Conservation (phyloP, 768 basidiomycete genomes). For the Jaapia argillacea region DNA sequence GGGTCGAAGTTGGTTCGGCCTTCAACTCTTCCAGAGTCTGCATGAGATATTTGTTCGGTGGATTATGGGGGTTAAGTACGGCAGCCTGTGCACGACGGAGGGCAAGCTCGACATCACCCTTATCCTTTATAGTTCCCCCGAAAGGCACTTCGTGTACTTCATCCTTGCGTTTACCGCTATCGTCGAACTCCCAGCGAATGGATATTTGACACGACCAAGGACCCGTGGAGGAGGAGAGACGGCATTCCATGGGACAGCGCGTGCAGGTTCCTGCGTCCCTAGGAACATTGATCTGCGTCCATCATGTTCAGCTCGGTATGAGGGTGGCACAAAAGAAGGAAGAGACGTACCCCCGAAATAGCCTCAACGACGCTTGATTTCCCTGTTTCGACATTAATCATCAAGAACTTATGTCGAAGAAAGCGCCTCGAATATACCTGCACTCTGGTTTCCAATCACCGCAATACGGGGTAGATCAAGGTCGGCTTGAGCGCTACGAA, state of each 20-base stretch:
- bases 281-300: conserved; percentile 33
- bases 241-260: conserved; percentile 52
- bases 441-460: conserved; percentile 64
- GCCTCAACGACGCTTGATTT: conserved; percentile 74
- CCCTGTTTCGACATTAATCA: conserved; percentile 9
- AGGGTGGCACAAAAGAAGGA: background rate
- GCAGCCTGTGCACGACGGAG: conserved; percentile 58
- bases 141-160: conserved; percentile 14
- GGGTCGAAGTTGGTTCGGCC: conserved; percentile 16
- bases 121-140: conserved; percentile 33
- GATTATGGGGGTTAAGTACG: conserved; percentile 44
- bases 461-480: conserved; percentile 68
- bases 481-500: conserved; percentile 49
- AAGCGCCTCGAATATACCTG: conserved; percentile 31
- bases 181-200: conserved; percentile 33
- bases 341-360: conserved; percentile 39
- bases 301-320: too few relatives aligned
- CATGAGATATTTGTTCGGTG: conserved; percentile 28
- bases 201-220: conserved; percentile 44
- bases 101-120: conserved; percentile 49
- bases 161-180: conserved; percentile 3
- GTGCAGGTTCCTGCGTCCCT: conserved; percentile 21
- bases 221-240: conserved; percentile 28
- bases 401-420: background rate
- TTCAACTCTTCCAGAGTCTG: conserved; percentile 19